These are phyloP conservation scores for Colletotrichum melonis DNA, from an alignment of 2,329 filamentous ascomycete genomes.

Conservation along the genomic window DNA sequence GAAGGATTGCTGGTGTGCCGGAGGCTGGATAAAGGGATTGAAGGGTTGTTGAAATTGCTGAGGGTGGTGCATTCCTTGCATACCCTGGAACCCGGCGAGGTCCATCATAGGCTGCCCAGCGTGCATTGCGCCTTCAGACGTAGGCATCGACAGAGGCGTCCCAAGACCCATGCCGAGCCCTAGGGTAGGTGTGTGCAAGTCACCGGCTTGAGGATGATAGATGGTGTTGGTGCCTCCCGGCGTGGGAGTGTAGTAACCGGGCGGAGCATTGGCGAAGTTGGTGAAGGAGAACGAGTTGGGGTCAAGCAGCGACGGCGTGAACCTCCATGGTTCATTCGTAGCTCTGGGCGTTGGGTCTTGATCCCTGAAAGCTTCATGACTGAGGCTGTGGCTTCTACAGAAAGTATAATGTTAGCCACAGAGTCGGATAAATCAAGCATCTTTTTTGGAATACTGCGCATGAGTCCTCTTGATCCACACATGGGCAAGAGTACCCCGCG, in stretches of 20 bases:
- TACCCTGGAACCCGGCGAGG: slow-evolving; percentile 68
- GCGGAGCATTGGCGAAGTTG: slow-evolving; percentile 81
- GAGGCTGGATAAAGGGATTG: slow-evolving; percentile 76
- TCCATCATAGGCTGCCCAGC: slow-evolving; percentile 69
- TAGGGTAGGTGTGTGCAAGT: slow-evolving; percentile 86
- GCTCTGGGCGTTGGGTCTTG: slow-evolving; percentile 86
- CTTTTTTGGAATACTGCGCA: not conserved
- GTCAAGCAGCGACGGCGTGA: slow-evolving; percentile 90
- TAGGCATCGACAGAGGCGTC: slow-evolving; percentile 84
- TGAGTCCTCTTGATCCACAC: not conserved
- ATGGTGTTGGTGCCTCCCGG: slow-evolving; percentile 83
- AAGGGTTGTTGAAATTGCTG: slow-evolving; percentile 73
- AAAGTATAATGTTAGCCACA: slow-evolving; percentile 31
- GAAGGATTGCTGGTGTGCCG: slow-evolving; percentile 70
- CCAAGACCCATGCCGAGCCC: slow-evolving; percentile 80
- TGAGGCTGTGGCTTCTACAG: slow-evolving; percentile 57
- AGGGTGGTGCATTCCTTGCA: slow-evolving; percentile 62
- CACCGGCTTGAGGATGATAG: slow-evolving; percentile 85
- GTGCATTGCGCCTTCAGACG: slow-evolving; percentile 74
- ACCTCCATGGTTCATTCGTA: slow-evolving; percentile 84
- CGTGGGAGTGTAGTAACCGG: slow-evolving; percentile 89
- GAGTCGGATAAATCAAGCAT: not conserved
- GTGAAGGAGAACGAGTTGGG: slow-evolving; percentile 85
- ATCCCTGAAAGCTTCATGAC: slow-evolving; percentile 67
- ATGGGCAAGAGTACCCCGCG: slow-evolving; percentile 11